These are phyloP conservation scores for Domatiomyces catenatus DNA, from an alignment of 2,329 filamentous ascomycete genomes.

Conservation along the genomic window DNA sequence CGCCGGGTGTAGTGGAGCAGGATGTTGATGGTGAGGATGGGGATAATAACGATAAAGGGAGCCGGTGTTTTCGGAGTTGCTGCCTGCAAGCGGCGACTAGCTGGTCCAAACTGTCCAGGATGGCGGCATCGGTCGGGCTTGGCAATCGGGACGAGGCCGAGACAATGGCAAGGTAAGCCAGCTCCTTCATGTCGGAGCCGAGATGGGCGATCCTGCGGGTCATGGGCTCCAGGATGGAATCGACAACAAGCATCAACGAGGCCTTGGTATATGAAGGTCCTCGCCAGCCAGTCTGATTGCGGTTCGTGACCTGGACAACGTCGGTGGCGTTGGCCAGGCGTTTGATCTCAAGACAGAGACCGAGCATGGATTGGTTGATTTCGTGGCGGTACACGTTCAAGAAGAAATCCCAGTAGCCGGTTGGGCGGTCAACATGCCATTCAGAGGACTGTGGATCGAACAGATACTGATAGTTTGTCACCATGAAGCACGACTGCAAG, in stretches of 20 bases:
- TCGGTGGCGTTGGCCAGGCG: slow-evolving; percentile 2
- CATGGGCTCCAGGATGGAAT: slow-evolving; percentile 13
- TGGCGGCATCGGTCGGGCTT: neutral
- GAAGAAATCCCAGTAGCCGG: slow-evolving; percentile 16
- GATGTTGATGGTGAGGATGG: no score
- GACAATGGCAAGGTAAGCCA: slow-evolving; percentile 13
- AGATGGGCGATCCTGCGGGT: slow-evolving; percentile 9
- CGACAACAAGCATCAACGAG: slow-evolving; percentile 9
- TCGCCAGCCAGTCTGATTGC: neutral
- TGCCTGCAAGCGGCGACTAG: neutral
- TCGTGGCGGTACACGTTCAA: slow-evolving; percentile 14
- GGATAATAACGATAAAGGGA: no score
- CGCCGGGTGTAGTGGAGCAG: no score
- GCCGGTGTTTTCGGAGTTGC: neutral
- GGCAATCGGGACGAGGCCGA: slow-evolving; percentile 6
- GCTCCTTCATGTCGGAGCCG: slow-evolving; percentile 11
- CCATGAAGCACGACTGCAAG: slow-evolving; percentile 18
- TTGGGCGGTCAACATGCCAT: slow-evolving; percentile 16
- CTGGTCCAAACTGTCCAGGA: neutral
- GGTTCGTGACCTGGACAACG: neutral
- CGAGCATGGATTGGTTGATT: slow-evolving; percentile 7
- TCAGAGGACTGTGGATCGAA: slow-evolving; percentile 21
- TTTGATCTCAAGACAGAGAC: slow-evolving; percentile 14
- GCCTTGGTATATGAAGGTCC: slow-evolving; percentile 5
- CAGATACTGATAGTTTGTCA: slow-evolving; percentile 20